Base-by-base conservation (phyloP, 2,329 filamentous ascomycete genomes). In the Periconia sp. region DNA sequence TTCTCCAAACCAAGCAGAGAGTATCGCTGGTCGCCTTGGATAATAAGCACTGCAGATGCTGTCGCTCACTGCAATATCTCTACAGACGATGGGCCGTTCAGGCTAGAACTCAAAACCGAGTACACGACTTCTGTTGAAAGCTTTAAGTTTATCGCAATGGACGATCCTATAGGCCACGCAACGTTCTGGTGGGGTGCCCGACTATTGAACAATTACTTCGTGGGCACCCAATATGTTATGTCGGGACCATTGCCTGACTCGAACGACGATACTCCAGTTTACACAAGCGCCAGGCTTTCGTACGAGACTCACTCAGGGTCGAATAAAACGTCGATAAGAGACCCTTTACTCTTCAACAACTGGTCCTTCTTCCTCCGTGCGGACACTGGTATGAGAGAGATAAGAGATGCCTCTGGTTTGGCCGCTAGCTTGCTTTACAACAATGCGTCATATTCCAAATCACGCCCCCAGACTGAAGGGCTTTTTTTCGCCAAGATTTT, bases 151-250 rank as follows among this genome's bases (percentile, higher is more conserved):
- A 13, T 44, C 15, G 35, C 35, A 15, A 19, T 44, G 5, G 23
- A 39, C 22, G 25, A 44, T 18, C 5, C 25, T 8, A 42, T 17
- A 6, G 21, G 16, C 6, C 29, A 46, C 19, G 37, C 38, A 15
- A 25, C n/a, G 10, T 15, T 46, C 26, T 45, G 42, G 42, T 45
- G 42, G 42, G 42, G 42, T 16, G 23, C 42, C 7, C 26, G 42
- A n/a, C 26, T 45, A 5, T 16, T 45, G 36, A 45, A 40, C 30
- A 18, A 12, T 13, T 45, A 45, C 24, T 45, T 40, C 17, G 26
- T 34, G 18, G 42, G 42, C 21, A 40, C 24, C 4, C 19, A 35
- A 23, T 33, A 35, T 17, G 18, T 39, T 10, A 45, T 45, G 42
- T 18, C 21, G 15, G 32, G 24, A n/a, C 17, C 9, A 13, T 13